Evolutionary conservation across 768 basidiomycete genomes (phyloP).

Genomic region (Infundibulicybe gibba): DNA sequence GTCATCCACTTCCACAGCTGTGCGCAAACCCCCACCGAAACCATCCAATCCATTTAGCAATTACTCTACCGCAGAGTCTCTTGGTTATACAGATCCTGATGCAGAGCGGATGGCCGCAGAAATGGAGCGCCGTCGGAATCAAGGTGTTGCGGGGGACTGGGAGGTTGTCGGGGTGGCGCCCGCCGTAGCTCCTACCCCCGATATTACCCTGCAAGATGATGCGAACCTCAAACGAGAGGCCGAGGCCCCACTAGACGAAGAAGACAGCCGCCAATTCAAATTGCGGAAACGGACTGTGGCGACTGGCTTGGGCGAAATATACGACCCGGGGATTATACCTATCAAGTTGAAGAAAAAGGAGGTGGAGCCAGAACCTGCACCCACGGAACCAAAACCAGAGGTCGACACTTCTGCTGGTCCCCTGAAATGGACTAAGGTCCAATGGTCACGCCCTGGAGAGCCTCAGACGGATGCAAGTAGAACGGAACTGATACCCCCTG

Average conservation of each 20-base stretch:
- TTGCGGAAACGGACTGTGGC: conserved; percentile 59
- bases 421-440: conserved; percentile 28
- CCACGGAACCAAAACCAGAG: conserved; percentile 3
- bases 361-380: conserved; percentile 20
- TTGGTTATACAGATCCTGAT: conserved; percentile 80
- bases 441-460: conserved; percentile 21
- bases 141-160: conserved; percentile 81
- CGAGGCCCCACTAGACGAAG: conserved; percentile 35
- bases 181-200: conserved; percentile 12
- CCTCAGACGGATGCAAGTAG: neutral
- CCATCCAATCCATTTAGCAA: conserved; percentile 70
- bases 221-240: conserved; percentile 32
- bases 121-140: conserved; percentile 50
- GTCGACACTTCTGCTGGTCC: conserved; percentile 3
- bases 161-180: conserved; percentile 44
- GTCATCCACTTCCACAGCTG: conserved; percentile 27
- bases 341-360: conserved; percentile 65
- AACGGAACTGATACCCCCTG: neutral
- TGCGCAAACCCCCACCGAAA: conserved; percentile 40
- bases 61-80: conserved; percentile 83
- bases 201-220: conserved; percentile 5
- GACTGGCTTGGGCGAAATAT: conserved; percentile 71
- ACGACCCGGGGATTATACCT: conserved; percentile 71
- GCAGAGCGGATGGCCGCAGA: conserved; percentile 61
- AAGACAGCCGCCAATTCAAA: conserved; percentile 62